phyloP scores from a whole-genome alignment of 139 green algal species.

The Chlorella sorokiniana region DNA sequence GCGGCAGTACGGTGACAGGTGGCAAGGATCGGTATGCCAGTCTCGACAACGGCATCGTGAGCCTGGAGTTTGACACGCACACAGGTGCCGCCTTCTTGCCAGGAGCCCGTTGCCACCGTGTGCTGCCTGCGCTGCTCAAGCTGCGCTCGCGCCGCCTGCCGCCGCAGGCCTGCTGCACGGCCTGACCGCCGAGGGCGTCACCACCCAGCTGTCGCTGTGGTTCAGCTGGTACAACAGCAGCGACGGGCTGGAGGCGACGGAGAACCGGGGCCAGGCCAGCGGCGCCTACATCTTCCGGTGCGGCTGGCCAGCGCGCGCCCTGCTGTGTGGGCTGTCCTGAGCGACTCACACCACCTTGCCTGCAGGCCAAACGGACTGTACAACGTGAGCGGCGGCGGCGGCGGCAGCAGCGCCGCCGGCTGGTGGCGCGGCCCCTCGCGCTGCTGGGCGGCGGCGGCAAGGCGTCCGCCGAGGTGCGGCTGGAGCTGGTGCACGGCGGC shows the following conservation, averaged over 20 bases:
- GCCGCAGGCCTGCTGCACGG: background rate
- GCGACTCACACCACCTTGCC: background rate
- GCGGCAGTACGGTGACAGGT: background rate
- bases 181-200: background rate
- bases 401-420: background rate
- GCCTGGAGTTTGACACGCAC: slow-evolving; percentile 36
- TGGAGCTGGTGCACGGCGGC: slow-evolving; percentile 51
- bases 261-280: slow-evolving; percentile 39
- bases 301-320: background rate
- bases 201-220: background rate
- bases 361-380: slow-evolving; percentile 49
- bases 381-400: background rate
- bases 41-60: slow-evolving; percentile 33
- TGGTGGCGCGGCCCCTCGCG: slow-evolving; percentile 7
- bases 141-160: background rate
- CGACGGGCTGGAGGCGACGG: slow-evolving; percentile 43
- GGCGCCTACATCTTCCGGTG: slow-evolving; percentile 76
- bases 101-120: background rate
- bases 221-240: slow-evolving; percentile 57
- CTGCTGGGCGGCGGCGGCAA: background rate
- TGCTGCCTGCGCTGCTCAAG: background rate
- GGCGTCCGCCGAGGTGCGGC: background rate
- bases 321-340: background rate
- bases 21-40: background rate
- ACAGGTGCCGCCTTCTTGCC: background rate